Percentiles rank a stretch among this genome's conserved stretches.
Evolutionary conservation across 2,329 filamentous ascomycete species (phyloP).

Genomic region (Fonsecaea monophora): DNA sequence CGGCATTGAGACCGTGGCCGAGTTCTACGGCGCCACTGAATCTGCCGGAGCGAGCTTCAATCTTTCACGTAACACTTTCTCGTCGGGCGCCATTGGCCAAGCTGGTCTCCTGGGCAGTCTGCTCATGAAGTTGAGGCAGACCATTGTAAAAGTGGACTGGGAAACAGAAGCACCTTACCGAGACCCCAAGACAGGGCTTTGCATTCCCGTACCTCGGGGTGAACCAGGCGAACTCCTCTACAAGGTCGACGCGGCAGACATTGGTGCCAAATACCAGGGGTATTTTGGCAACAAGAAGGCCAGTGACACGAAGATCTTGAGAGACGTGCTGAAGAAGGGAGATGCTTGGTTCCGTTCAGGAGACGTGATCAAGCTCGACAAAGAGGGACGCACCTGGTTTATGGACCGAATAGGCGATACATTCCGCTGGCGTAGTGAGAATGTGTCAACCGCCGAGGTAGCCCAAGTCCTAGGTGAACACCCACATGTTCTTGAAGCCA

Average conservation of each 20-base stretch:
- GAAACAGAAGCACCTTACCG: conserved; percentile 72
- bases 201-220: conserved; percentile 63
- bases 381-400: conserved; percentile 73
- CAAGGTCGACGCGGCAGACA: conserved; percentile 60
- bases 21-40: conserved; percentile 84
- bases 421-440: conserved; percentile 76
- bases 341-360: conserved; percentile 73
- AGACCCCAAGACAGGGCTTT: conserved; percentile 72
- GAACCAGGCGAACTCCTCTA: conserved; percentile 75
- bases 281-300: conserved; percentile 74
- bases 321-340: conserved; percentile 69
- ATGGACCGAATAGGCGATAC: conserved; percentile 74
- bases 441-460: conserved; percentile 72
- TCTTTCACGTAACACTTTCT: conserved; percentile 72
- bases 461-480: conserved; percentile 67
- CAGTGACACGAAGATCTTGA: conserved; percentile 69
- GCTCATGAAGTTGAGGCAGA: conserved; percentile 59
- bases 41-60: conserved; percentile 75
- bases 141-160: conserved; percentile 74
- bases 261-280: conserved; percentile 67
- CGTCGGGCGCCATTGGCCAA: conserved; percentile 78
- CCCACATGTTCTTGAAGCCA: conserved; percentile 58
- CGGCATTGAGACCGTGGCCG: conserved; percentile 72
- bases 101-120: conserved; percentile 67
- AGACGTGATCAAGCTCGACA: conserved; percentile 67